These are phyloP conservation scores for Mycena olivaceomarginata DNA, from an alignment of 768 basidiomycete species.

Conservation along the genomic window DNA sequence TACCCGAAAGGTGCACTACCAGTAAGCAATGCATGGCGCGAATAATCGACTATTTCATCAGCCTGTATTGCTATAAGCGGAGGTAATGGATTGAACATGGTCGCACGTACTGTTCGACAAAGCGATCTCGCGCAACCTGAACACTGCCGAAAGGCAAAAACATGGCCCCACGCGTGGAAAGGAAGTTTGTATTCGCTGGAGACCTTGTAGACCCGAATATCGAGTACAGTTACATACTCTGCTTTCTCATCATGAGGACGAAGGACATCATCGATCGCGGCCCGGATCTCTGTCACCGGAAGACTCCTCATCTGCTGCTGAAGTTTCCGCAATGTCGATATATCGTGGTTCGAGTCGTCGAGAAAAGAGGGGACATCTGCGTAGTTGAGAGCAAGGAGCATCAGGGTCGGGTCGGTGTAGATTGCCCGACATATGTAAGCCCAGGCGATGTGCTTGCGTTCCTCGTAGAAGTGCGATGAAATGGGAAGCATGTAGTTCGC, in stretches of 20 bases:
- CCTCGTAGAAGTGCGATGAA: conserved; percentile 53
- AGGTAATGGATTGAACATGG: neutral
- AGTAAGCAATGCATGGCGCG: conserved; percentile 48
- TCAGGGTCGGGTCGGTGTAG: conserved; percentile 58
- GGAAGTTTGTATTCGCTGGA: conserved; percentile 49
- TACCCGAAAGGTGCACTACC: neutral
- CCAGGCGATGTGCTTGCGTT: conserved; percentile 55
- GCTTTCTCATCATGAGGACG: conserved; percentile 43
- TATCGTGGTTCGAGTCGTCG: conserved; percentile 50
- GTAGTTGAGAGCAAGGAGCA: conserved; percentile 57
- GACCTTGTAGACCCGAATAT: conserved; percentile 53
- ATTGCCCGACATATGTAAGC: conserved; percentile 59
- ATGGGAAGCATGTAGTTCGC: conserved; percentile 54
- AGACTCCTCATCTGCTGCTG: conserved; percentile 51
- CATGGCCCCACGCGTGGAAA: conserved; percentile 58
- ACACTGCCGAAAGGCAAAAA: conserved; percentile 52
- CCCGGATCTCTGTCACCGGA: conserved; percentile 48
- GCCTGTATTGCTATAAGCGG: conserved; percentile 39
- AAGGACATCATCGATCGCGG: conserved; percentile 53
- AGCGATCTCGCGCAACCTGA: conserved; percentile 50
- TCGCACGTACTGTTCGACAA: conserved; percentile 49
- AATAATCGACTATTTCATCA: conserved; percentile 52
- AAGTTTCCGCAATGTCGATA: conserved; percentile 52
- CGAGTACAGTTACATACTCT: conserved; percentile 53
- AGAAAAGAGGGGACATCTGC: conserved; percentile 52